phyloP scores from a whole-genome alignment of 257 asterid species.

The Fraxinus pennsylvanica region DNA sequence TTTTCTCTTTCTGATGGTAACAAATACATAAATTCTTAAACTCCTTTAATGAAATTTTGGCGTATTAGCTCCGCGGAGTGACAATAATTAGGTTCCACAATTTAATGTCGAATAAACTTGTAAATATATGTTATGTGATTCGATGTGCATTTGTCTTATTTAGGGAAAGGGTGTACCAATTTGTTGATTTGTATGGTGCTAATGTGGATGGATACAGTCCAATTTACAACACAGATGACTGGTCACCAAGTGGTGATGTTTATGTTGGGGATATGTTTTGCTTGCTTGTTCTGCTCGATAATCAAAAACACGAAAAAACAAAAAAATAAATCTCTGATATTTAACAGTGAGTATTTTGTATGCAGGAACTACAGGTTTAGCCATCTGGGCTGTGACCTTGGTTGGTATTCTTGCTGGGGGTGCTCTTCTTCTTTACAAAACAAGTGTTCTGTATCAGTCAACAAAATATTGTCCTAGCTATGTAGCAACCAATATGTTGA shows the following conservation, averaged over 20 bases:
- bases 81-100: no score
- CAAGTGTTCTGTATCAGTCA: constrained; percentile 90
- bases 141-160: constrained; percentile 5
- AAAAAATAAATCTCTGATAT: background rate
- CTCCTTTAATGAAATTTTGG: no score
- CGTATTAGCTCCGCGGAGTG: no score
- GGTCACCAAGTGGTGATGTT: constrained; percentile 89
- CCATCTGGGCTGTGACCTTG: constrained; percentile 87
- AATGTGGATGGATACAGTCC: constrained; percentile 99
- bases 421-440: constrained; percentile 94
- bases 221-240: constrained; percentile 59
- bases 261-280: constrained; percentile 66
- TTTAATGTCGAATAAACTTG: background rate
- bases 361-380: constrained; percentile 76
- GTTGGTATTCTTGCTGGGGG: constrained; percentile 81
- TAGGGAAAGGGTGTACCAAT: constrained; percentile 99
- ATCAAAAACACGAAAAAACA: background rate
- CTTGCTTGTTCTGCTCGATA: background rate
- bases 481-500: background rate
- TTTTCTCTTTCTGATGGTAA: no score
- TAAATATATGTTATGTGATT: background rate
- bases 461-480: background rate
- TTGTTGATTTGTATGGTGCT: constrained; percentile 91
- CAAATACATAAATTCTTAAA: no score
- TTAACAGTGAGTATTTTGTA: background rate